A percentile compares a stretch with the other conserved stretches of the same genome.
phyloP scores from a whole-genome alignment of 148 eudicot species.

The Talinum fruticosum region DNA sequence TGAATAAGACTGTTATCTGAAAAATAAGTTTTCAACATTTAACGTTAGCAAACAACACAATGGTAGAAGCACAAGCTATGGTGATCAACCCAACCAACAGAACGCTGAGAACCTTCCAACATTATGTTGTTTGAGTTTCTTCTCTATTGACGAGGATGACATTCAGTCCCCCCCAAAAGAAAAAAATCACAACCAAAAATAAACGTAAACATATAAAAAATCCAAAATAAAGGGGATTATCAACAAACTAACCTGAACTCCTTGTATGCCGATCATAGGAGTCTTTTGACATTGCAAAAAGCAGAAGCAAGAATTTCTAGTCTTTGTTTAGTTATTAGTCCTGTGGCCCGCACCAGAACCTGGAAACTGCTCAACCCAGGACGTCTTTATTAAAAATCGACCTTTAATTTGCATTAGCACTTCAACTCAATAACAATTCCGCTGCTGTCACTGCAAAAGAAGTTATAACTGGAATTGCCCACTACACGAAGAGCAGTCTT shows the following conservation, averaged over 20 bases:
- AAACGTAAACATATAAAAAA: not conserved
- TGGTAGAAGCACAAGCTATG: not conserved
- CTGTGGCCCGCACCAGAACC: not conserved
- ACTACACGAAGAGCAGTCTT: not conserved
- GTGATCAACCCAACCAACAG: not conserved
- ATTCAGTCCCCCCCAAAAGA: not conserved
- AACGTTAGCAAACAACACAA: not conserved
- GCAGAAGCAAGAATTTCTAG: conserved; percentile 9
- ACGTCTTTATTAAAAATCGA: not conserved
- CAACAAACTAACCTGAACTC: conserved; percentile 27
- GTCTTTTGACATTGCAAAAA: conserved; percentile 32
- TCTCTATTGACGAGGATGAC: not conserved
- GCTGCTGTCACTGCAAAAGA: conserved; percentile 12
- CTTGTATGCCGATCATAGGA: conserved; percentile 26
- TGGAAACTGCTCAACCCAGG: conserved; percentile 6
- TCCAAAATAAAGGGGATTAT: not conserved
- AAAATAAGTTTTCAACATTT: not conserved
- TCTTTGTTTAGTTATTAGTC: conserved; percentile 5
- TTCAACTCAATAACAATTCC: not conserved
- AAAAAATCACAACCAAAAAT: too few species aligned
- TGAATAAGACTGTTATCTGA: not conserved
- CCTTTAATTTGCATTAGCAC: conserved; percentile 12
- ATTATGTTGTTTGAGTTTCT: not conserved
- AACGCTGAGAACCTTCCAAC: not conserved
- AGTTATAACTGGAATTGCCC: not conserved